phyloP scores from a whole-genome alignment of 2,329 filamentous ascomycete species.

The Cyclaneusma minus region DNA sequence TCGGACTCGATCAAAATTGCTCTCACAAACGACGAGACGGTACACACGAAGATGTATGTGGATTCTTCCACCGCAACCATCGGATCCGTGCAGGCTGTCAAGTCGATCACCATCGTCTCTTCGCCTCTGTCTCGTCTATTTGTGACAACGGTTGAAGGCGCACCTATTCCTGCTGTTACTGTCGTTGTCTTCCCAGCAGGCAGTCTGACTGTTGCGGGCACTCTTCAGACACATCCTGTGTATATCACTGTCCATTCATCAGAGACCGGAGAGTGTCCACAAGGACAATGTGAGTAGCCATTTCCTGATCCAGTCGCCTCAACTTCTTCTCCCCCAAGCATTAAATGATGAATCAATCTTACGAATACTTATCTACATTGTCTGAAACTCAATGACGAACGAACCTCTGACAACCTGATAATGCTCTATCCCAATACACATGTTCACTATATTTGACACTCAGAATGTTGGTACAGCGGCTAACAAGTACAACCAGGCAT shows the following conservation, averaged over 20 bases:
- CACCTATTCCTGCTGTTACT: constrained; percentile 58
- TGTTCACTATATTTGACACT: constrained; percentile 9
- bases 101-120: constrained; percentile 54
- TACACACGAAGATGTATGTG: constrained; percentile 34
- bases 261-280: constrained; percentile 83
- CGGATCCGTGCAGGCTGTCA: constrained; percentile 27
- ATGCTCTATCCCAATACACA: constrained; percentile 7
- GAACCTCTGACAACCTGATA: constrained; percentile 79
- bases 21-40: constrained; percentile 39
- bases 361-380: constrained; percentile 99
- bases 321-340: constrained; percentile 10
- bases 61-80: constrained; percentile 6
- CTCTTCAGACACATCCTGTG: constrained; percentile 28
- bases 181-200: constrained; percentile 50
- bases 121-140: constrained; percentile 54
- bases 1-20: constrained; percentile 24
- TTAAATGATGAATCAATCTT: constrained; percentile 71
- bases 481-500: constrained; percentile 21
- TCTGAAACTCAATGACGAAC: constrained; percentile 83
- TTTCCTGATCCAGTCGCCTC: constrained; percentile 6
- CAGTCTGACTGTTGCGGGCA: constrained; percentile 23
- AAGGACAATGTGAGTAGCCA: constrained; percentile 82
- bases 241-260: constrained; percentile 63
- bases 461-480: constrained; percentile 6
- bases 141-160: constrained; percentile 54